phyloP scores from a whole-genome alignment of 2,329 filamentous ascomycete genomes.

The Verticillium nubilum region DNA sequence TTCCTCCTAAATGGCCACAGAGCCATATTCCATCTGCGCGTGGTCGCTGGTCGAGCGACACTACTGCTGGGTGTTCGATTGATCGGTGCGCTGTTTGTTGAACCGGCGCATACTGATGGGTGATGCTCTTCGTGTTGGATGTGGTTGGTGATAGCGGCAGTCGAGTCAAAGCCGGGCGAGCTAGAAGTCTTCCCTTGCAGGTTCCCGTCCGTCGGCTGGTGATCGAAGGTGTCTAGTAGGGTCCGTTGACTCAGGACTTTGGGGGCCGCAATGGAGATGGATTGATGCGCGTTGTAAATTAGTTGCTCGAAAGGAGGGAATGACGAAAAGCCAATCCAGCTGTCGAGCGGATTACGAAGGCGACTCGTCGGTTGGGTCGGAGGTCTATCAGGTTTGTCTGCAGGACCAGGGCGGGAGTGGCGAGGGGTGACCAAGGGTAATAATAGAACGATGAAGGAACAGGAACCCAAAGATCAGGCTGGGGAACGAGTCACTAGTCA shows the following conservation, averaged over 20 bases:
- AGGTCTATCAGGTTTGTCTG: neutral
- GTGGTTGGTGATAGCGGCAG: neutral
- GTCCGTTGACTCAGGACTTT: neutral
- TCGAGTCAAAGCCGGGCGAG: neutral
- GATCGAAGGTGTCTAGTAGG: neutral
- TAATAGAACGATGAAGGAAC: neutral
- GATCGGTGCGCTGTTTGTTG: neutral
- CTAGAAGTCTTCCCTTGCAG: neutral
- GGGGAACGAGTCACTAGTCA: neutral
- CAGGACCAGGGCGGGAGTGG: neutral
- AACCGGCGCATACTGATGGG: neutral
- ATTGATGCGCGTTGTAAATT: neutral
- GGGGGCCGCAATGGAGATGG: neutral
- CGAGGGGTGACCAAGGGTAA: neutral
- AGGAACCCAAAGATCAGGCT: neutral
- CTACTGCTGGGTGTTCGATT: neutral
- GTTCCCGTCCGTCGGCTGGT: neutral
- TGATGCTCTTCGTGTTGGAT: neutral
- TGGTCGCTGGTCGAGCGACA: neutral
- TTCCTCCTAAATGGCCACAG: conserved; percentile 79
- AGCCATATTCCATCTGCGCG: conserved; percentile 50
- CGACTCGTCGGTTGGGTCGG: neutral
- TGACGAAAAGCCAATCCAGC: neutral
- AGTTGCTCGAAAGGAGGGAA: neutral
- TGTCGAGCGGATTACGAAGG: neutral